These are phyloP conservation scores for Endoconidiophora laricicola DNA, from an alignment of 2,329 filamentous ascomycete species.

Conservation along the genomic window DNA sequence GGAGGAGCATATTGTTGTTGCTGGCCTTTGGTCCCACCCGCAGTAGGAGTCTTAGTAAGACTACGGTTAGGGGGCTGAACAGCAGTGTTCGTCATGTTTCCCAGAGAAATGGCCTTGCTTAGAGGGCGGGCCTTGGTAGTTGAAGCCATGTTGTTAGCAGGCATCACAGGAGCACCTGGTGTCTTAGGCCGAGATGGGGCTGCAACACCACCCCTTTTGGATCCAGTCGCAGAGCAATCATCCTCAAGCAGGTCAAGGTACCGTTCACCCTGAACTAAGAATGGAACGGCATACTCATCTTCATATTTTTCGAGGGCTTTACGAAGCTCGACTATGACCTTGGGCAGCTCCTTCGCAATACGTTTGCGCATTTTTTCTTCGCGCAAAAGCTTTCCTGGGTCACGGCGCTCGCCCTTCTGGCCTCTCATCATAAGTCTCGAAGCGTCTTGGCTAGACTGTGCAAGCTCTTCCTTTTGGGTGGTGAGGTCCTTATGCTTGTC, in stretches of 20 bases:
- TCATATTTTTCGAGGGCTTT: constrained; percentile 78
- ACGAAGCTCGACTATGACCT: constrained; percentile 68
- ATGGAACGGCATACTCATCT: constrained; percentile 82
- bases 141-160: constrained; percentile 41
- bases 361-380: constrained; percentile 99
- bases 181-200: constrained; percentile 29
- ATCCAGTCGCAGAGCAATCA: constrained; percentile 17
- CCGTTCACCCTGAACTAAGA: constrained; percentile 79
- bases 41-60: constrained; percentile 38
- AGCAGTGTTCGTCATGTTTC: constrained; percentile 9
- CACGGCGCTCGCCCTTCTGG: constrained; percentile 82
- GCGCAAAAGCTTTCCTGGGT: constrained; percentile 79
- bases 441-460: constrained; percentile 84
- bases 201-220: constrained; percentile 30
- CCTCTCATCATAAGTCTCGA: constrained; percentile 83
- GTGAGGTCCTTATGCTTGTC: constrained; percentile 72
- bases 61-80: constrained; percentile 21
- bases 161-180: constrained; percentile 45
- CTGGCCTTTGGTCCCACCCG: constrained; percentile 19
- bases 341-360: constrained; percentile 89
- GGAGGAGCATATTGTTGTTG: constrained; percentile 18
- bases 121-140: constrained; percentile 20
- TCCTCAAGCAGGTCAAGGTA: constrained; percentile 75
- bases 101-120: constrained; percentile 17
- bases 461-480: constrained; percentile 70